These are phyloP conservation scores for Scheffersomyces lignosus DNA, from an alignment of 805 yeast genomes.

Conservation along the genomic window DNA sequence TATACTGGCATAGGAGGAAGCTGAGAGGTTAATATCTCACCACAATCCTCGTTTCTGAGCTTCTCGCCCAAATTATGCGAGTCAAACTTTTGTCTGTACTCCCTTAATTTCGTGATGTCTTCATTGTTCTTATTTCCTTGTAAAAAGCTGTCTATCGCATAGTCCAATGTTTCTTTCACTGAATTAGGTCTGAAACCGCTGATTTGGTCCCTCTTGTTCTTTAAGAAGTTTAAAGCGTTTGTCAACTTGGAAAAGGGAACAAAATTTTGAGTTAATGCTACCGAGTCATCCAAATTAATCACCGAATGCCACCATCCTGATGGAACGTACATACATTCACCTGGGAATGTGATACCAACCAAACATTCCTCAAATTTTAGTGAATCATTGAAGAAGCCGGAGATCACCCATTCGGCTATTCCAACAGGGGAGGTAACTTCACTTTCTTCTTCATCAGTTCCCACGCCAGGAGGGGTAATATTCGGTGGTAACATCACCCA, in stretches of 20 bases:
- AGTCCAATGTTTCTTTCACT: constrained; percentile 39
- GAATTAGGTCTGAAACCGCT: constrained; percentile 73
- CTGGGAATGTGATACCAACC: constrained; percentile 75
- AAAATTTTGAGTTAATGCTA: constrained; percentile 88
- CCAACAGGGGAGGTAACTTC: constrained; percentile 94
- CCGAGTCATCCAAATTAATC: constrained; percentile 77
- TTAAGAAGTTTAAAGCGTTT: constrained; percentile 66
- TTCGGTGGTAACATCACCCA: constrained; percentile 90
- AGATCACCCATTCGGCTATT: constrained; percentile 84
- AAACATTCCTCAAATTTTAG: constrained; percentile 54
- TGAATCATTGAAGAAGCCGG: constrained; percentile 77
- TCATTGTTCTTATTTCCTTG: constrained; percentile 8
- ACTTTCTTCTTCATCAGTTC: constrained; percentile 71
- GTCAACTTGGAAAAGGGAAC: constrained; percentile 66
- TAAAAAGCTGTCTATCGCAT: constrained; percentile 9
- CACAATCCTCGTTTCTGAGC: constrained; percentile 61
- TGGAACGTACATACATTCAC: constrained; percentile 87
- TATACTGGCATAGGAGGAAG: constrained; percentile 56
- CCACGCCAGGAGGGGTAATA: constrained; percentile 81
- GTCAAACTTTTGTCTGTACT: constrained; percentile 28
- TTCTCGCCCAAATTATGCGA: constrained; percentile 17
- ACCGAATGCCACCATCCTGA: constrained; percentile 98
- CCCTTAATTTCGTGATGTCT: constrained; percentile 18
- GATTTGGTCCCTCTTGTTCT: constrained; percentile 65
- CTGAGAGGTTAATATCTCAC: constrained; percentile 42